Base-by-base conservation (phyloP, 2,329 filamentous ascomycete species). In the Xylariaceae sp. region DNA sequence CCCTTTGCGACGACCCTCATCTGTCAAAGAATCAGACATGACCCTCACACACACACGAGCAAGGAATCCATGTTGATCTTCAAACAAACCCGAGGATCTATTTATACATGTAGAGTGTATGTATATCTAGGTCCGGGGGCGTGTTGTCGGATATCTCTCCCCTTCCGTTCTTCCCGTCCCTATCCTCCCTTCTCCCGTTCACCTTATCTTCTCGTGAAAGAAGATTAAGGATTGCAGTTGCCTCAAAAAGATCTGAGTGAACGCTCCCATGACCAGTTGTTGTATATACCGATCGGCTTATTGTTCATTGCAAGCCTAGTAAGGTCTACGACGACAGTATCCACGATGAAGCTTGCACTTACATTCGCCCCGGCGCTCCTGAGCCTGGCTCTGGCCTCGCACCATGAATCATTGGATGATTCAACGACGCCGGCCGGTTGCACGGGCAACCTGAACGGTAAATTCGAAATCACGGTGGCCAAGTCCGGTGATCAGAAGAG, bases 391-490 rank as follows among this genome's bases (percentile, higher is more conserved):
- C 66, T 72, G 57, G 74, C 74, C 52, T 73, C 72, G 45, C 71
- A 71, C 7, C 73, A 75, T 65, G 75, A 73, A 52, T 74, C 77
- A 58, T 77, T 76, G 37, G 71, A 73, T 13, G 65, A 72, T 67
- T 74, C 82, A 61, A 74, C 78, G 15, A 82, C 78, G 3, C 81
- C 82, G 6, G 68, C 75, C 6, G 79, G 78, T 60, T 86, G 82
- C 73, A 70, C 74, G 34, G 67, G 73, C 11, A 77, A 67, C 62
- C 78, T 78, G 67, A 67, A 74, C 52, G 78, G 80, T 55, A 75
- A 73, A 23, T 85, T 85, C 71, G 74, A 79, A 66, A 81, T 85
- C 67, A 78, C 80, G 58, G 78, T 80, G 52, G 73, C 79, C 37
- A 61, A 68, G 55, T 60, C 68, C 17, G 66, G 66, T 1, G 68